These are phyloP conservation scores for Dacryopinax spathularia DNA, from an alignment of 768 basidiomycete genomes.

Conservation along the genomic window DNA sequence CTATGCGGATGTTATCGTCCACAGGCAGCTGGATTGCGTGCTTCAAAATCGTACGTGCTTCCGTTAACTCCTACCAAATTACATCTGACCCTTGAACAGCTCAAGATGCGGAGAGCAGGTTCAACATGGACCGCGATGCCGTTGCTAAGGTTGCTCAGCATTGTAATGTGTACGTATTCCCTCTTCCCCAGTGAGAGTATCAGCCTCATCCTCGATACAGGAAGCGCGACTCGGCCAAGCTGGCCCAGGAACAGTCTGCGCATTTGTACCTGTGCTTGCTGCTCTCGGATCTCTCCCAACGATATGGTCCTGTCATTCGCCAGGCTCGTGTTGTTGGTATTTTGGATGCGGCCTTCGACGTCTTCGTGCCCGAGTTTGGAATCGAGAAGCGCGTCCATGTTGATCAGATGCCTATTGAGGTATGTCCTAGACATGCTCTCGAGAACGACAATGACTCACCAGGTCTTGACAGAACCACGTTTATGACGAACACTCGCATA, in stretches of 20 bases:
- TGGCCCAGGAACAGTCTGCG: constrained; percentile 92
- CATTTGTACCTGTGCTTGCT: constrained; percentile 92
- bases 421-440: constrained; percentile 27
- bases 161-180: constrained; percentile 70
- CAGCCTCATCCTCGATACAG: constrained; percentile 27
- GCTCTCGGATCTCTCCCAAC: constrained; percentile 83
- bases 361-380: constrained; percentile 88
- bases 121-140: constrained; percentile 93
- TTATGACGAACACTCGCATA: constrained; percentile 87
- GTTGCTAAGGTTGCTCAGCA: constrained; percentile 97
- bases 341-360: constrained; percentile 95
- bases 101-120: constrained; percentile 60
- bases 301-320: constrained; percentile 89
- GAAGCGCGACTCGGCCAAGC: constrained; percentile 77
- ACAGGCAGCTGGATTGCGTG: constrained; percentile 87
- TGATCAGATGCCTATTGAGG: constrained; percentile 97
- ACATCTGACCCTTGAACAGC: not conserved
- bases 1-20: constrained; percentile 87
- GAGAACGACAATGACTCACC: not conserved
- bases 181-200: not conserved
- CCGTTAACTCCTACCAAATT: not conserved
- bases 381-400: constrained; percentile 98
- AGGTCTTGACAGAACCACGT: constrained; percentile 59
- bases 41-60: constrained; percentile 37
- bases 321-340: constrained; percentile 92